Conservation (phyloP, 2,329 filamentous ascomycete species). For the Aspergillus awamori region DNA sequence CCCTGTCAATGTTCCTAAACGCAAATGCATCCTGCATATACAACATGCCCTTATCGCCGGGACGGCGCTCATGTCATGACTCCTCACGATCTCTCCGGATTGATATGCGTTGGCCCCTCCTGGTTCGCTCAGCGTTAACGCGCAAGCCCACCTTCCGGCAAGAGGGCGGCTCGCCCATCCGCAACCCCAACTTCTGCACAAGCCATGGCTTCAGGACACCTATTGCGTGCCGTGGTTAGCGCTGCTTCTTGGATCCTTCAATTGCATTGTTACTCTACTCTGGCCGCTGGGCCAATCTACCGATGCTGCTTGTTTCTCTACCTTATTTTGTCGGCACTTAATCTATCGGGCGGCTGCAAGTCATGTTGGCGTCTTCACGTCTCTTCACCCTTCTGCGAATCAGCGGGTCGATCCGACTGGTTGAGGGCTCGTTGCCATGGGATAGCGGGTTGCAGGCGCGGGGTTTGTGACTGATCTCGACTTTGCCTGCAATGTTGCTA, state of each 20-base stretch:
- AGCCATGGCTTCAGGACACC: neutral
- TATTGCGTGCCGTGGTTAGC: slow-evolving; percentile 5
- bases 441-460: neutral
- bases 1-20: neutral
- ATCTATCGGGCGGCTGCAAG: slow-evolving; percentile 16
- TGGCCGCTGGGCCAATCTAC: slow-evolving; percentile 10
- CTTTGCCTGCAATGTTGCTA: neutral
- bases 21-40: neutral
- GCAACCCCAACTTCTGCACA: slow-evolving; percentile 7
- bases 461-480: slow-evolving; percentile 3
- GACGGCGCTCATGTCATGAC: slow-evolving; percentile 6
- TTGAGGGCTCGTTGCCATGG: neutral
- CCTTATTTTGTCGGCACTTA: neutral
- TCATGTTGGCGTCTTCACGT: slow-evolving; percentile 4
- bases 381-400: slow-evolving; percentile 6
- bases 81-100: slow-evolving; percentile 10
- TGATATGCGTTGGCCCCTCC: slow-evolving; percentile 9
- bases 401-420: neutral
- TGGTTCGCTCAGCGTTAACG: slow-evolving; percentile 24
- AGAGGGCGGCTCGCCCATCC: slow-evolving; percentile 21
- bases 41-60: slow-evolving; percentile 1
- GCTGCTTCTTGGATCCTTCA: slow-evolving; percentile 14
- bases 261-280: slow-evolving; percentile 16
- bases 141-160: slow-evolving; percentile 18
- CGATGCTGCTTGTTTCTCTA: slow-evolving; percentile 14